A percentile compares a stretch with the other conserved stretches of the same genome.
phyloP scores from a whole-genome alignment of 164 flowering plant genomes.

The Aristolochia fimbriata region DNA sequence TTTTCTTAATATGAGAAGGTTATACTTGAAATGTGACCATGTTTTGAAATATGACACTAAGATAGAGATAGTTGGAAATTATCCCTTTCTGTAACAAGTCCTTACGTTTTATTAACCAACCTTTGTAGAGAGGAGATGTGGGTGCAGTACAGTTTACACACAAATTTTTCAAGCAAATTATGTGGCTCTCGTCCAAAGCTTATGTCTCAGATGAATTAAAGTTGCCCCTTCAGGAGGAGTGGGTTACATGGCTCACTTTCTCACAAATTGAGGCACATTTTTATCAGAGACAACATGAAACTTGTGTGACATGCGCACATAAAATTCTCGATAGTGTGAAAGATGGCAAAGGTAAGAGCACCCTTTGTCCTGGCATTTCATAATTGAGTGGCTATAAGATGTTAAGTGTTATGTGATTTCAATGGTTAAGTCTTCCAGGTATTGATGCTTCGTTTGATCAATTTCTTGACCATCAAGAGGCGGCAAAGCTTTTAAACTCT shows the following conservation, averaged over 20 bases:
- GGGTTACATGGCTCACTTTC: slow-evolving; percentile 65
- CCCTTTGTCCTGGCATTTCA: background rate
- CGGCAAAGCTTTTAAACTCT: slow-evolving; percentile 72
- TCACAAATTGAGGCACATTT: slow-evolving; percentile 89
- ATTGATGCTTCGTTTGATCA: slow-evolving; percentile 30
- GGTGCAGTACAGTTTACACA: slow-evolving; percentile 72
- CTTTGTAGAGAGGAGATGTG: slow-evolving; percentile 48
- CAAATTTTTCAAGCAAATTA: slow-evolving; percentile 59
- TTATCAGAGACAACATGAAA: slow-evolving; percentile 91
- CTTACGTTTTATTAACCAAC: too few species aligned
- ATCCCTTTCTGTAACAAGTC: too few species aligned
- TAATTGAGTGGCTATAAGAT: background rate
- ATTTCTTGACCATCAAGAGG: slow-evolving; percentile 61
- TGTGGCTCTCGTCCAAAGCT: slow-evolving; percentile 93
- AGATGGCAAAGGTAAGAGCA: slow-evolving; percentile 20
- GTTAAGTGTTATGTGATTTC: background rate
- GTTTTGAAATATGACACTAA: too few species aligned
- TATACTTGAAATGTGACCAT: too few species aligned
- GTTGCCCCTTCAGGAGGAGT: slow-evolving; percentile 84
- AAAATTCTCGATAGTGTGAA: slow-evolving; percentile 67
- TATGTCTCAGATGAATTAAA: slow-evolving; percentile 80
- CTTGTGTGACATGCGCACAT: slow-evolving; percentile 59
- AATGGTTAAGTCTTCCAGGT: slow-evolving; percentile 22
- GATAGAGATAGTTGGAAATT: too few species aligned
- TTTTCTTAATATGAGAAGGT: too few species aligned